Conservation (phyloP, 805 yeast genomes). For the Metschnikowia chrysomelidarum region DNA sequence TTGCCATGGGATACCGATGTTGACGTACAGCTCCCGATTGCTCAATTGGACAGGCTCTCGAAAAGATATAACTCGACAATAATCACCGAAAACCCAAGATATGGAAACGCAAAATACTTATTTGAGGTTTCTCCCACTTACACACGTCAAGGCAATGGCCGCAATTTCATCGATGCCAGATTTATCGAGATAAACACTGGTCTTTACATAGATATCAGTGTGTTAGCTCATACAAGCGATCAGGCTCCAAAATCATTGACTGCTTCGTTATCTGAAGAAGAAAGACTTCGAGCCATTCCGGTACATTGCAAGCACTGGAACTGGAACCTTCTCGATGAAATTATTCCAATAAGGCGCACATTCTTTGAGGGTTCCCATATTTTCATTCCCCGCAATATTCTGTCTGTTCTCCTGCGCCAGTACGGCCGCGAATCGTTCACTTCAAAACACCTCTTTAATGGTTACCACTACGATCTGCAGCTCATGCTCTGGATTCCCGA, state of each 20-base stretch:
- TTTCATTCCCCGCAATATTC: constrained; percentile 35
- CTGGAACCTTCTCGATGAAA: constrained; percentile 37
- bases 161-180: constrained; percentile 21
- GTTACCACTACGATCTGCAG: constrained; percentile 42
- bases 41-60: constrained; percentile 17
- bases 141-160: constrained; percentile 20
- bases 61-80: constrained; percentile 15
- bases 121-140: constrained; percentile 23
- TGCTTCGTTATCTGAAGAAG: constrained; percentile 4
- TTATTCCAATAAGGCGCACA: constrained; percentile 35
- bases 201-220: constrained; percentile 26
- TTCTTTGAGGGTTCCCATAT: constrained; percentile 37
- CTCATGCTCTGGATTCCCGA: constrained; percentile 48
- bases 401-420: constrained; percentile 29
- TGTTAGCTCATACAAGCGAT: constrained; percentile 14
- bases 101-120: constrained; percentile 21
- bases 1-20: constrained; percentile 23
- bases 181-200: constrained; percentile 37
- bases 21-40: constrained; percentile 20
- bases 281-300: constrained; percentile 16
- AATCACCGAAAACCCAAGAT: constrained; percentile 18
- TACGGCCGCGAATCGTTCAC: constrained; percentile 33
- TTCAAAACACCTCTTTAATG: constrained; percentile 24
- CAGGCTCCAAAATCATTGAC: constrained; percentile 9
- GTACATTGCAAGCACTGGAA: constrained; percentile 42